phyloP scores from a whole-genome alignment of 805 yeast species.

The Candida berthetii region DNA sequence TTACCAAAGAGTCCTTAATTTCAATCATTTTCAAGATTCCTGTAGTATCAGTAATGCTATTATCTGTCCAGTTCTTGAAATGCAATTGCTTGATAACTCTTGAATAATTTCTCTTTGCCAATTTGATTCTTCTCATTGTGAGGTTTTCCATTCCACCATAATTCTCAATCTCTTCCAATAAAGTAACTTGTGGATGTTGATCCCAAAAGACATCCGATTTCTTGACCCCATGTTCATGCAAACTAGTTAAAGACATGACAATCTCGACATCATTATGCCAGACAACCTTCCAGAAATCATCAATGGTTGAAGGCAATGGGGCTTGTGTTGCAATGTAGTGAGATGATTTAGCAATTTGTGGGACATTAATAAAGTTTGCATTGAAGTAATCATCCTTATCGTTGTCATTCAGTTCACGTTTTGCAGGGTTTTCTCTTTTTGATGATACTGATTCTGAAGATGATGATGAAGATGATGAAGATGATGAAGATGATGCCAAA shows the following conservation, averaged over 20 bases:
- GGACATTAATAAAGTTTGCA: constrained; percentile 63
- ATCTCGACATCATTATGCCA: constrained; percentile 58
- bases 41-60: constrained; percentile 47
- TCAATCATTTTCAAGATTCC: constrained; percentile 24
- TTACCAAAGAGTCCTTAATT: constrained; percentile 22
- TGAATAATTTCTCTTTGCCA: constrained; percentile 15
- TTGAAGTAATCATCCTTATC: constrained; percentile 63
- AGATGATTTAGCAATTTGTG: constrained; percentile 29
- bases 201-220: constrained; percentile 88
- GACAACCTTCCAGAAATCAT: constrained; percentile 88
- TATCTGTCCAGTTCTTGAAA: constrained; percentile 79
- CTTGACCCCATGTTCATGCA: constrained; percentile 63
- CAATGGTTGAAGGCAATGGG: constrained; percentile 69
- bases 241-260: constrained; percentile 71
- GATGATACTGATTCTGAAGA: constrained; percentile 1
- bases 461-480: constrained; percentile 24
- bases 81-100: constrained; percentile 66
- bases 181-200: constrained; percentile 36
- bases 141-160: constrained; percentile 24
- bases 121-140: constrained; percentile 21
- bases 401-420: constrained; percentile 2
- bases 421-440: background rate
- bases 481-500: background rate
- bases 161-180: constrained; percentile 21
- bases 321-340: constrained; percentile 87